Base-by-base conservation (phyloP, 345 rosid genomes). In the Aegle marmelos region DNA sequence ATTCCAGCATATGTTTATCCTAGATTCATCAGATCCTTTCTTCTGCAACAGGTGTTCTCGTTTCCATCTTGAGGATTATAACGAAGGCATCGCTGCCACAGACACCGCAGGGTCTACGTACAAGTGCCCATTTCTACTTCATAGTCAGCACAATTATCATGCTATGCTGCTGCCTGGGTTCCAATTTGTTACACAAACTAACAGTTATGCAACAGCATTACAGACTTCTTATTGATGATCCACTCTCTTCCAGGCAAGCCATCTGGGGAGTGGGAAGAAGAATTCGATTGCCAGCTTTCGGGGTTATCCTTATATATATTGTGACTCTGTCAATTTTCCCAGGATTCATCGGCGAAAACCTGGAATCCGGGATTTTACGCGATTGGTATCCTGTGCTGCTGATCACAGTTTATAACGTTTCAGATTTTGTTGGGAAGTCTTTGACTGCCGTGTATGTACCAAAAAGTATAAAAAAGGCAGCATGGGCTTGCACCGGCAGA, bases 261-360 rank as follows among this genome's bases (percentile, higher is more conserved):
- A 81, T 90, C 68, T 84, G 91, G 88, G 33, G 59, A 4, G 84
- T 89, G 58, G 92, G 88, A 37, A 87, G 84, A 79, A 91, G 89
- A 74, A 87, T 91, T 75, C 76, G 73, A 54, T 82, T 88, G 85
- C 94, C 93, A 27, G 90, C 91, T 60, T 75, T 85, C 2, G 97
- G 92, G 57, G 80, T 93, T 72, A 73, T 91, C 24, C 60, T 83
- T n/a, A 90, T 91, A 19, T 95, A 93, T 72, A 58, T 86, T 0
- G 97, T 95, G 68, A 95, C 96, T 0, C 89, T 92, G 14, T 92
- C 96, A 2, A 92, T 93, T 73, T 93, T 95, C 81, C 98, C 97
- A 1, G 96, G 98, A 72, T 93, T 92, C 88, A 70, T 93, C 50
- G 92, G 90, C 3, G 98, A 93, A 82, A 82, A 83, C 76, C 75